phyloP scores from a whole-genome alignment of 2,329 filamentous ascomycete species.

The Gliomastix tumulicola region DNA sequence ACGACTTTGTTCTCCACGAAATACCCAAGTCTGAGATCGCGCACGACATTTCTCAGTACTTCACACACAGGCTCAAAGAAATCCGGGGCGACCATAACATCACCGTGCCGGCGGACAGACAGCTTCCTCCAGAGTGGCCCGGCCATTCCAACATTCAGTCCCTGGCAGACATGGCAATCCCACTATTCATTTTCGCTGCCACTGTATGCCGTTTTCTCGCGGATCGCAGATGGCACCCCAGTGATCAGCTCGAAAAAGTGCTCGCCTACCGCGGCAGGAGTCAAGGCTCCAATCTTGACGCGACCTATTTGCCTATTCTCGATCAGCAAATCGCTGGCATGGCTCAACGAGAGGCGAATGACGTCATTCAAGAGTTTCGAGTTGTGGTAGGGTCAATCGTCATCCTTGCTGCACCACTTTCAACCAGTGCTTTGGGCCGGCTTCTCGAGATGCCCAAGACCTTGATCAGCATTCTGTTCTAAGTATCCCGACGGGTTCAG shows the following conservation, averaged over 20 bases:
- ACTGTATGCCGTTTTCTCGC: slow-evolving; percentile 13
- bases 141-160: not conserved
- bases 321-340: slow-evolving; percentile 1
- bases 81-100: slow-evolving; percentile 16
- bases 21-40: slow-evolving; percentile 16
- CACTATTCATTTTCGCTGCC: slow-evolving; percentile 22
- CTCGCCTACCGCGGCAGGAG: slow-evolving; percentile 6
- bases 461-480: not conserved
- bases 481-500: not conserved
- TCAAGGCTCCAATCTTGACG: slow-evolving; percentile 2
- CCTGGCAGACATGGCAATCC: slow-evolving; percentile 16
- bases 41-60: slow-evolving; percentile 23
- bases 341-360: not conserved
- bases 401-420: not conserved
- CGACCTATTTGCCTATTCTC: slow-evolving; percentile 12
- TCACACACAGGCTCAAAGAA: slow-evolving; percentile 16
- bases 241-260: slow-evolving; percentile 11
- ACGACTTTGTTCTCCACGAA: slow-evolving; percentile 25
- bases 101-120: not conserved
- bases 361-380: not conserved
- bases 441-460: not conserved
- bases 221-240: slow-evolving; percentile 7
- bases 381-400: not conserved
- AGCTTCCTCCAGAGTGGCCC: slow-evolving; percentile 6
- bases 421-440: not conserved